Conservation (phyloP, 257 asterid species). For the Scutellaria baicalensis region DNA sequence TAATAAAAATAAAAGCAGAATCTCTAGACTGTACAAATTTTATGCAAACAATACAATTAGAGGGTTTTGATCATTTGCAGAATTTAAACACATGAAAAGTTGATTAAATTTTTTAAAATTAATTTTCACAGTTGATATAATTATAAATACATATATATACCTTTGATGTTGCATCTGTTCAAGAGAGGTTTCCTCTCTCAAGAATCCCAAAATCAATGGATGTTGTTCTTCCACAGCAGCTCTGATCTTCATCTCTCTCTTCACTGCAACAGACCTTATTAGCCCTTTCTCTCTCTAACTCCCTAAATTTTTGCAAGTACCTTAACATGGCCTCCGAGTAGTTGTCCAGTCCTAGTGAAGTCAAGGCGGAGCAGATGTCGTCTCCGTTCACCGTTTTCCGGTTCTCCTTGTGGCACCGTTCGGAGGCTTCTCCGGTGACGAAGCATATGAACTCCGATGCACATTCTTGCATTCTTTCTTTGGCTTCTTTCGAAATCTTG, state of each 20-base stretch:
- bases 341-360: slow-evolving; percentile 49
- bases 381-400: slow-evolving; percentile 60
- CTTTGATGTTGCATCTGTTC: no score
- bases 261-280: slow-evolving; percentile 5
- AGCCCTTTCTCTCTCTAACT: slow-evolving; percentile 32
- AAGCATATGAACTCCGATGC: slow-evolving; percentile 64
- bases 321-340: slow-evolving; percentile 34
- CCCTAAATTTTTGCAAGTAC: slow-evolving; percentile 39
- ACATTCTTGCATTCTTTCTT: slow-evolving; percentile 57
- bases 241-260: slow-evolving; percentile 26
- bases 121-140: no score
- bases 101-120: no score
- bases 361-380: slow-evolving; percentile 55
- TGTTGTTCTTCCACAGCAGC: neutral
- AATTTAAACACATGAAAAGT: no score
- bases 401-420: slow-evolving; percentile 50
- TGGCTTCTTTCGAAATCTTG: slow-evolving; percentile 58
- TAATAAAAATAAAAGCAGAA: no score
- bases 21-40: no score
- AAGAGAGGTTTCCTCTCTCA: neutral
- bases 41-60: no score
- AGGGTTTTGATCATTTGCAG: no score
- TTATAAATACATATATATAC: no score
- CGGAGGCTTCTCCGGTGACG: slow-evolving; percentile 58
- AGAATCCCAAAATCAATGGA: slow-evolving; percentile 4